Evolutionary conservation across 2,329 filamentous ascomycete genomes (phyloP), one percentile per base, ranked within the genome.

Genomic region (Didymella exigua): DNA sequence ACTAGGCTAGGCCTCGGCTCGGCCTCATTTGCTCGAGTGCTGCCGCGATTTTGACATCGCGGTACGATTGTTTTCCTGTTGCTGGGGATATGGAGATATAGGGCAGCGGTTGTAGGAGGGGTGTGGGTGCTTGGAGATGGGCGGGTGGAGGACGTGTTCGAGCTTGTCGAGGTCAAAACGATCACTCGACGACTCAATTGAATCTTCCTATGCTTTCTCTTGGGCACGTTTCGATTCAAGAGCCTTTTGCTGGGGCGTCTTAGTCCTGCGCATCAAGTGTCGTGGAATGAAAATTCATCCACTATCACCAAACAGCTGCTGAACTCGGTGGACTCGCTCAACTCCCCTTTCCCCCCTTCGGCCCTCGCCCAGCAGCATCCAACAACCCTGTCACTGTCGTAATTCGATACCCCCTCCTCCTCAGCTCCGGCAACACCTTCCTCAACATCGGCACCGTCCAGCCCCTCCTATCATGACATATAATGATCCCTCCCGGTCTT

Each of bases 361-460:
- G 10, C 11, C 7, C 11, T 4, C 41, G 30, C 11, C 14, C 43
- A 27, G 46, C 29, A 37, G 55, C 62, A 2, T 66, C 54, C n/a
- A 68, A 49, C 34, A 68, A 44, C 10, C 59, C 64, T 10, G 56
- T 54, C 9, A 96, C 77, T 14, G 87, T 90, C 26, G 91, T 87
- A 31, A 93, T 80, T 51, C 78, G 79, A 72, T 90, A 96, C 0
- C 90, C 91, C 60, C 84, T 81, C 58, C 79, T 79, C 74, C 79
- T 86, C 66, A 96, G 77, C 70, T 90, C 88, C 0, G 89, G 89
- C 62, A 96, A 73, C 33, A 95, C 87, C 56, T 79, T 83, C 33
- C 80, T 78, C 75, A 96, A 71, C 90, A 96, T 95, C 0, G 89
- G 88, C 42, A 83, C 80, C 23, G 91, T 96, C 90, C 92, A 96